Conservation (phyloP, 306 rosid genomes). For the Prinsepia uniflora region DNA sequence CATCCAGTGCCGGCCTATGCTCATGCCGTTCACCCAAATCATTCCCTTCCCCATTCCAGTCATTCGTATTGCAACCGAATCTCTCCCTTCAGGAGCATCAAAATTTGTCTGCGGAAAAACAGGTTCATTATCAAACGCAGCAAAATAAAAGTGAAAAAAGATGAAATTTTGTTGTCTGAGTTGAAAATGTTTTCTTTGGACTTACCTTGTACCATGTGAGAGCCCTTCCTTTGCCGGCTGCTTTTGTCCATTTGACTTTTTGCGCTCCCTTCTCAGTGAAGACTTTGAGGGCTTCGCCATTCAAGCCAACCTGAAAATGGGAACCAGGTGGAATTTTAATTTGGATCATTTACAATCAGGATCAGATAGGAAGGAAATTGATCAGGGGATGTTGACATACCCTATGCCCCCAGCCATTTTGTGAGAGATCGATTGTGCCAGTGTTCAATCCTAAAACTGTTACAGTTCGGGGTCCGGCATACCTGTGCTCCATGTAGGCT, state of each 20-base stretch:
- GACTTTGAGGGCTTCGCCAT: conserved; percentile 40
- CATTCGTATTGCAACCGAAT: conserved; percentile 74
- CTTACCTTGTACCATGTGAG: conserved; percentile 82
- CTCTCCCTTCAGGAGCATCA: conserved; percentile 58
- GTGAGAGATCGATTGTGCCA: conserved; percentile 49
- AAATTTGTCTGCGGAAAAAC: conserved; percentile 52
- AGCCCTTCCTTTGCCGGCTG: conserved; percentile 23
- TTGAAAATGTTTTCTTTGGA: not conserved
- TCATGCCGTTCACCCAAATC: conserved; percentile 72
- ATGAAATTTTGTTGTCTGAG: no score
- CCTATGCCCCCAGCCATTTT: conserved; percentile 64
- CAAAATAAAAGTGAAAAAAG: not conserved
- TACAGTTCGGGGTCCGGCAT: conserved; percentile 57
- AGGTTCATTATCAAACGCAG: not conserved
- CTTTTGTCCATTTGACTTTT: conserved; percentile 39
- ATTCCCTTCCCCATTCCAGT: conserved; percentile 76
- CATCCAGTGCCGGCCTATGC: conserved; percentile 86
- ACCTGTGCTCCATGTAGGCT: conserved; percentile 94
- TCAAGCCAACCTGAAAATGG: conserved; percentile 49
- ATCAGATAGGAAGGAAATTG: not conserved
- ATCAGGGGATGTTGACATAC: conserved; percentile 22
- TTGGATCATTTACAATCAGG: no score
- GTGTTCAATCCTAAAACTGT: conserved; percentile 54
- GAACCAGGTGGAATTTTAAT: not conserved
- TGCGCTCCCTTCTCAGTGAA: conserved; percentile 50